Base-by-base conservation (phyloP, 2,329 filamentous ascomycete species). In the Aspergillus nomiae region DNA sequence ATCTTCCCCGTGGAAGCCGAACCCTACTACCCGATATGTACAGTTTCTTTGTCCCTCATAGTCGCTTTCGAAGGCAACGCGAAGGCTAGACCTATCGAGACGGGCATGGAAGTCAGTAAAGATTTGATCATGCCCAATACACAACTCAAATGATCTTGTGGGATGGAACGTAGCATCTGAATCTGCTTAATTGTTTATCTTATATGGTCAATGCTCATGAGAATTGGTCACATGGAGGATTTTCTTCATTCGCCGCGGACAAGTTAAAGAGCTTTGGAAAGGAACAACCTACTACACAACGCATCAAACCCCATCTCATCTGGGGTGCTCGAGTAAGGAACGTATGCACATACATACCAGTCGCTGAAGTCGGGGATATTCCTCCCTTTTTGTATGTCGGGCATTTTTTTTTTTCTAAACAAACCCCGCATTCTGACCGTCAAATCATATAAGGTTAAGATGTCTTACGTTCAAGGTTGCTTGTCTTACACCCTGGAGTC, bases 181-280 rank as follows among this genome's bases (percentile, higher is more conserved):
- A 50, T 53, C 57, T 59, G 57, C 57, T 59, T 59, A 59, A 59
- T 59, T 59, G 57, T 53, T 28, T 12, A 16, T 21, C 41, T 59
- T 59, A 50, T 53, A 59, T 43, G 34, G 36, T 54, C 32, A 51
- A 50, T 50, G 57, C 34, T 59, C 57, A 59, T 53, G 57, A 46
- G 26, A 21, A 26, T 38, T 36, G 30, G 32, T 59, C 57, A 59
- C 46, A 53, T 41, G 50, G 46, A 43, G 34, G 21, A 14, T 36
- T 59, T 41, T 59, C 57, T 59, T 59, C 57, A 59, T 59, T 26
- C 30, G 45, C 56, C 28, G n/a, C 7, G 26, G n/a, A 30, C 9
- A 4, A 36, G 28, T 36, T n/a, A 30, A 16, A 11, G 11, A 54
- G 21, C 14, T 3, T 10, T 36, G 14, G 2, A 24, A 34, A 54